Evolutionary conservation across 805 yeast genomes (phyloP), one percentile per base, ranked within the genome.

Genomic region (Phaffomyces antillensis): DNA sequence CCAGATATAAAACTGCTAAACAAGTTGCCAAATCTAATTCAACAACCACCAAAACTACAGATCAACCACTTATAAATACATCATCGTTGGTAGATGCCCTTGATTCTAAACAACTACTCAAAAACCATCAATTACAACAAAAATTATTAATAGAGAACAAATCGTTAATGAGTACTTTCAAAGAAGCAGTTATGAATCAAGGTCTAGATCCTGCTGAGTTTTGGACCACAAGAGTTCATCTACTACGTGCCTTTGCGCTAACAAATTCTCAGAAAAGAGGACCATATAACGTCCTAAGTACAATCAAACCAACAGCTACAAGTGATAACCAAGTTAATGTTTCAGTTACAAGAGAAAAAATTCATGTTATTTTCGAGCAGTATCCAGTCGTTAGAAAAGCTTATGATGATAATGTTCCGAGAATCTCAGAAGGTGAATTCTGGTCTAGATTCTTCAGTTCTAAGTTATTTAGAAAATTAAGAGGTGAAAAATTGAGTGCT

Each of bases 381-480:
- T 93, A 91, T 58, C 99, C 99, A 0, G 79, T 90, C 34, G 95
- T 93, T 24, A 79, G 86, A 48, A 79, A 77, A 50, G 98, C 98
- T 0, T 93, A 86, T 58, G 81, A 79, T 47, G 99, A 93, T 44
- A 81, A 81, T 46, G 99, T 93, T 5, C 99, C 98, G 1, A 81
- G 83, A 49, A 72, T 93, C 43, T 75, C 78, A 40, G 98, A 93
- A 61, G 90, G 91, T 36, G 96, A 86, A 58, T 93, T 93, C 56
- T 93, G 99, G 99, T 87, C 96, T 11, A 70, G 97, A 50, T 93
- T 93, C 58, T 93, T 93, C 71, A 82, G 87, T 56, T 89, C 97
- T 0, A 84, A 88, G 55, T 67, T 93, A 48, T 93, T 90, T 58
- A 73, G 96, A 52, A 78, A 89, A 55, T 68, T 93, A 31, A 75